A percentile compares a stretch with the other conserved stretches of the same genome.
Evolutionary conservation across 495 filamentous ascomycete species (phyloP).

Genomic region (Penicillium steckii): DNA sequence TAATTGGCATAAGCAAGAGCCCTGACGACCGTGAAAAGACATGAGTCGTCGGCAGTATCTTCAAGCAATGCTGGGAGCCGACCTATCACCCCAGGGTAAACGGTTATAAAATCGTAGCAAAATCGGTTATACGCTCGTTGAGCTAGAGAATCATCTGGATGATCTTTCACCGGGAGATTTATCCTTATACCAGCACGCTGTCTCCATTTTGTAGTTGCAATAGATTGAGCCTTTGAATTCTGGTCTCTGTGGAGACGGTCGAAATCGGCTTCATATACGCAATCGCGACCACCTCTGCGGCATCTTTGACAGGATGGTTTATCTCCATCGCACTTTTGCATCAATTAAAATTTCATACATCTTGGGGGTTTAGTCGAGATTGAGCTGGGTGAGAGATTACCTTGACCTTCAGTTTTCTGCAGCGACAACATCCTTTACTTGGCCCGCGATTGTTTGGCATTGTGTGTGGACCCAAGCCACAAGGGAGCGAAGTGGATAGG

Average conservation of each 20-base stretch:
- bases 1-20: slow-evolving; percentile 12
- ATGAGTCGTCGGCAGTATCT: slow-evolving; percentile 2
- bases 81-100: slow-evolving; percentile 1
- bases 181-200: slow-evolving; percentile 3
- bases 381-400: not conserved
- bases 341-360: not conserved
- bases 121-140: slow-evolving; percentile 10
- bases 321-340: slow-evolving; percentile 3
- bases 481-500: not conserved
- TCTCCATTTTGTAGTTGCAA: slow-evolving; percentile 12
- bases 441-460: slow-evolving; percentile 12
- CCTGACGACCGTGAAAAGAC: slow-evolving; percentile 2
- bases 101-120: slow-evolving; percentile 12
- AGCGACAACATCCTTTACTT: slow-evolving; percentile 11
- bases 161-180: not conserved
- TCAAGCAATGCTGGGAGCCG: not conserved
- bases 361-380: not conserved
- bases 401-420: slow-evolving; percentile 7
- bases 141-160: not conserved
- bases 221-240: slow-evolving; percentile 4
- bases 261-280: slow-evolving; percentile 8
- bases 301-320: slow-evolving; percentile 8
- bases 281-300: not conserved
- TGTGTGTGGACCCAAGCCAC: not conserved
- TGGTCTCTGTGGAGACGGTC: slow-evolving; percentile 14